phyloP scores from a whole-genome alignment of 257 asterid species.

The Avicennia marina region DNA sequence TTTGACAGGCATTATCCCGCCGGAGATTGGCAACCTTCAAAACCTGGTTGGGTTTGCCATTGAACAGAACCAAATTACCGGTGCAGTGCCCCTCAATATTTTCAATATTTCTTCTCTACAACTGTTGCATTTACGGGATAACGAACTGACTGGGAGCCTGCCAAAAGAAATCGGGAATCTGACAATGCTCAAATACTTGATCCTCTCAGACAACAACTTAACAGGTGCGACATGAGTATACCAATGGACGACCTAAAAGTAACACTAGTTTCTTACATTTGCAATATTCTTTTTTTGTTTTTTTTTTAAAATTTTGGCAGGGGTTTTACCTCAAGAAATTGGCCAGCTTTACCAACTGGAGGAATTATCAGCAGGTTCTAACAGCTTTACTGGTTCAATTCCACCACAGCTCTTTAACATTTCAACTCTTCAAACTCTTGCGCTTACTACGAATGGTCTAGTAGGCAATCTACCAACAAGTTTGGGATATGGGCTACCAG shows the following conservation, averaged over 20 bases:
- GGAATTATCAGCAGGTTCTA: background rate
- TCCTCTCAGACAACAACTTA: background rate
- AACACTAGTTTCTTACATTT: background rate
- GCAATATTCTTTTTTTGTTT: background rate
- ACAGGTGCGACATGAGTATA: slow-evolving; percentile 1
- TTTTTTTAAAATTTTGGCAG: slow-evolving; percentile 16
- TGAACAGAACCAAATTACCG: background rate
- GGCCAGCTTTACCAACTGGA: slow-evolving; percentile 22
- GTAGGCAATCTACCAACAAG: slow-evolving; percentile 21
- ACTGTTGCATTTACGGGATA: background rate
- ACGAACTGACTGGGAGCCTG: slow-evolving; percentile 9
- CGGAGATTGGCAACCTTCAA: slow-evolving; percentile 11
- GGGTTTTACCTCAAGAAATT: slow-evolving; percentile 27
- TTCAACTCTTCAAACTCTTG: slow-evolving; percentile 10
- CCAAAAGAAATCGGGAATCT: background rate
- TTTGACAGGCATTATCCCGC: slow-evolving; percentile 11
- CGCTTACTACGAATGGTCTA: background rate
- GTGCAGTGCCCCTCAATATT: background rate
- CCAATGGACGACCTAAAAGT: too few relatives aligned
- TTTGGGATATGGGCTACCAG: background rate
- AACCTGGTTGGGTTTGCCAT: background rate
- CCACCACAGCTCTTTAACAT: slow-evolving; percentile 29
- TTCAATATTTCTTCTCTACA: slow-evolving; percentile 20
- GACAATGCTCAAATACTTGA: background rate
- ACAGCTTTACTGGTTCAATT: slow-evolving; percentile 19